These are phyloP conservation scores for Cyclotella kingstonii DNA, from an alignment of 108 stramenopile genomes.

Conservation along the genomic window DNA sequence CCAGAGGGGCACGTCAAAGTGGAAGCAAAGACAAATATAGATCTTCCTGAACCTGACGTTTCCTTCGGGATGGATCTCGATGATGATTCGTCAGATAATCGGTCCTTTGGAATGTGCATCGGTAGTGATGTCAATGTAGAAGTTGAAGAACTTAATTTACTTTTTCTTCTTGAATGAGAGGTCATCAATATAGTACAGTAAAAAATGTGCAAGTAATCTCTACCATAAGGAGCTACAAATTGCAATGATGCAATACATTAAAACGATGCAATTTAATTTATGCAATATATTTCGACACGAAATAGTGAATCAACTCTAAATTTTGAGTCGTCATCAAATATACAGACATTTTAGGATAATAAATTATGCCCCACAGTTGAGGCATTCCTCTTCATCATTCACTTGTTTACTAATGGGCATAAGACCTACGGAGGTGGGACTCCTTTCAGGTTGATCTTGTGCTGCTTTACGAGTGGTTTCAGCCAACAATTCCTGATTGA, in stretches of 20 bases:
- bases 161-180: conserved; percentile 15
- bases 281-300: too few species aligned
- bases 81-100: conserved; percentile 10
- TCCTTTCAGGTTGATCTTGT: conserved; percentile 34
- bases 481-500: conserved; percentile 87
- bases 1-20: conserved; percentile 30
- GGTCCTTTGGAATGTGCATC: conserved; percentile 29
- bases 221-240: too few species aligned
- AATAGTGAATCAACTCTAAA: too few species aligned
- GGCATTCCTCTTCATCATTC: conserved; percentile 84
- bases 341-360: neutral
- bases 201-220: too few species aligned
- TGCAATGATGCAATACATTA: too few species aligned
- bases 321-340: neutral
- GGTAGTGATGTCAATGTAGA: conserved; percentile 38
- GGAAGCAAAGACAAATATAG: conserved; percentile 37
- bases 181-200: too few species aligned
- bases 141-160: conserved; percentile 37
- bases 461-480: conserved; percentile 46
- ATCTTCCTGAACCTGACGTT: conserved; percentile 44
- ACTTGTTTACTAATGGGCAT: too few species aligned
- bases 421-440: conserved; percentile 26
- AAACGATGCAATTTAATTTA: too few species aligned
- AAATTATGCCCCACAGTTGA: conserved; percentile 83
- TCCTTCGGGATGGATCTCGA: conserved; percentile 32